Evolutionary conservation across 2,329 filamentous ascomycete species (phyloP).

Genomic region (Metarhizium anisopliae): DNA sequence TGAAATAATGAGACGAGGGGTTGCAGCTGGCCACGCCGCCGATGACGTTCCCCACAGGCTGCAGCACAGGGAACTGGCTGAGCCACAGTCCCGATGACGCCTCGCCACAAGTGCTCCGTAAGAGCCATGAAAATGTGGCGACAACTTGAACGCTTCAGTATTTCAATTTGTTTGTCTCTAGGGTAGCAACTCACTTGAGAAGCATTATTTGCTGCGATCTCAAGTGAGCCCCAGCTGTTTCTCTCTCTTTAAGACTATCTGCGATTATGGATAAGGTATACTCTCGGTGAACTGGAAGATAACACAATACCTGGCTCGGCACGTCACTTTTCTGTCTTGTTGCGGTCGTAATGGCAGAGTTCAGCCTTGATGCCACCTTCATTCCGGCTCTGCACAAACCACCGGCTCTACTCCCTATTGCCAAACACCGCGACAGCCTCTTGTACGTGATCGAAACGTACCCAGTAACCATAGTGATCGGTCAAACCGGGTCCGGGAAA

Average conservation of each 20-base stretch:
- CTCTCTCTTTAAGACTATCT: neutral
- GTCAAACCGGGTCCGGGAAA: slow-evolving; percentile 91
- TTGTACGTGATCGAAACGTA: slow-evolving; percentile 80
- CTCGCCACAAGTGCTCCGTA: neutral
- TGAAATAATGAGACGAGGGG: slow-evolving; percentile 3
- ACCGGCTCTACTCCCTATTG: slow-evolving; percentile 73
- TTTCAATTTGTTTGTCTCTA: neutral
- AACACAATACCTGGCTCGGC: neutral
- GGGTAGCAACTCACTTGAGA: neutral
- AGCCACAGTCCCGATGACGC: slow-evolving; percentile 13
- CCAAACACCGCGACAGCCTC: slow-evolving; percentile 68
- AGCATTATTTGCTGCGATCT: neutral
- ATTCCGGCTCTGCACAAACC: slow-evolving; percentile 86
- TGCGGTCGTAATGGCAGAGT: slow-evolving; percentile 38
- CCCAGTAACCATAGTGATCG: slow-evolving; percentile 80
- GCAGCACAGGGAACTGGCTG: slow-evolving; percentile 1
- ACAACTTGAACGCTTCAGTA: neutral
- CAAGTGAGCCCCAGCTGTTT: neutral
- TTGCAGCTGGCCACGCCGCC: slow-evolving; percentile 9
- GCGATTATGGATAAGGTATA: neutral
- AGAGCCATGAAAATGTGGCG: neutral
- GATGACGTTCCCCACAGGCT: slow-evolving; percentile 30
- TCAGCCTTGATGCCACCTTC: slow-evolving; percentile 47
- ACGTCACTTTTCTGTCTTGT: neutral
- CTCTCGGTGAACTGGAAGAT: neutral